Evolutionary conservation across 2,329 filamentous ascomycete genomes (phyloP).

Genomic region (Cryphonectria radicalis): DNA sequence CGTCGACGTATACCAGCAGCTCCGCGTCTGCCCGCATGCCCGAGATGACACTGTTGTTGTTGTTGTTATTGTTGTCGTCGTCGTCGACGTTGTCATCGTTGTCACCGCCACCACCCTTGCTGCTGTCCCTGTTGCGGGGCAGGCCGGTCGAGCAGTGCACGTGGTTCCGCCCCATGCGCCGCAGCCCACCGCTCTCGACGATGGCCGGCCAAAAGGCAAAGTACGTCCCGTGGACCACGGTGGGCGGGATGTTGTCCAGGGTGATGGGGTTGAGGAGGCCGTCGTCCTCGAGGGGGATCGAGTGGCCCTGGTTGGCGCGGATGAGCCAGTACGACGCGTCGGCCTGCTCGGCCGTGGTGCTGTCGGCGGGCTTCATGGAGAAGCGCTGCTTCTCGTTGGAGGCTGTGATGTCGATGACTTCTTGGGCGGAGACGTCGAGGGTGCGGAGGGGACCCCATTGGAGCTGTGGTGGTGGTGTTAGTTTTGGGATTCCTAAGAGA

Average conservation of each 20-base stretch:
- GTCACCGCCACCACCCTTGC: too few relatives aligned
- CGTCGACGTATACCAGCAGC: slow-evolving; percentile 76
- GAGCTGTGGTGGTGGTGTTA: slow-evolving; percentile 43
- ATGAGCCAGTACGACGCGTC: slow-evolving; percentile 77
- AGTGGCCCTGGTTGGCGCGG: slow-evolving; percentile 94
- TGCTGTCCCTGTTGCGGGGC: slow-evolving; percentile 47
- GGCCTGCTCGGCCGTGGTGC: slow-evolving; percentile 20
- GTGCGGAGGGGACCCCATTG: slow-evolving; percentile 64
- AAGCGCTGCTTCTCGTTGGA: slow-evolving; percentile 92
- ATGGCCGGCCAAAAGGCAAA: slow-evolving; percentile 80
- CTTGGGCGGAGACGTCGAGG: slow-evolving; percentile 73
- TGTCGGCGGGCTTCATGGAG: slow-evolving; percentile 64
- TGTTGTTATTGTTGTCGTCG: not conserved
- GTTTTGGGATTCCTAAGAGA: too few relatives aligned
- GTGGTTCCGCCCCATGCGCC: slow-evolving; percentile 82
- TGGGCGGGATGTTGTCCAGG: slow-evolving; percentile 62
- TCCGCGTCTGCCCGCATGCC: slow-evolving; percentile 82
- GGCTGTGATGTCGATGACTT: slow-evolving; percentile 68
- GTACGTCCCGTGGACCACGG: slow-evolving; percentile 87
- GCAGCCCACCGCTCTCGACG: slow-evolving; percentile 74
- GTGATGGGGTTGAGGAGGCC: slow-evolving; percentile 72
- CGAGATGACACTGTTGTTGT: not conserved
- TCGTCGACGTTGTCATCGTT: not conserved
- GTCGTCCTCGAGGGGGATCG: slow-evolving; percentile 74
- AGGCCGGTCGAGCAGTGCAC: slow-evolving; percentile 86